Percentiles rank a stretch among this genome's conserved stretches.
Evolutionary conservation across 2,329 filamentous ascomycete genomes (phyloP).

Genomic region (Epichloe brachyelytri): DNA sequence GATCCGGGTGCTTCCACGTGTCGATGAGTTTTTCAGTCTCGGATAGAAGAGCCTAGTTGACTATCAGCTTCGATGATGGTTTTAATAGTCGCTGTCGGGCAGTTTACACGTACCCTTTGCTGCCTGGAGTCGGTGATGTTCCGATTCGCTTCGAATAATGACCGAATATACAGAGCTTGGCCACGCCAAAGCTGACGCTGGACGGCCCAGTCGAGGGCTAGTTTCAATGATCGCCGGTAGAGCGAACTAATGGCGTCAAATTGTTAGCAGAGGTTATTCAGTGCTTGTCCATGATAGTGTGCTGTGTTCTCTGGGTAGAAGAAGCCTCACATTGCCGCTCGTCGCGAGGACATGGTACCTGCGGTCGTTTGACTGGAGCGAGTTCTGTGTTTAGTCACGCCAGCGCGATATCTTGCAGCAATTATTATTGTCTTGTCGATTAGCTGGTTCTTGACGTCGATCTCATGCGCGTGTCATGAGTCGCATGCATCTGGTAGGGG

Average conservation of each 20-base stretch:
- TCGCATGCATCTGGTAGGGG: background rate
- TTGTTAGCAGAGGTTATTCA: background rate
- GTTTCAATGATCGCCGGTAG: slow-evolving; percentile 86
- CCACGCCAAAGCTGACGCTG: slow-evolving; percentile 89
- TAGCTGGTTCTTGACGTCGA: too few species aligned
- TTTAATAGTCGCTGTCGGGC: background rate
- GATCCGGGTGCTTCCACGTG: slow-evolving; percentile 96
- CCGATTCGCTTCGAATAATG: slow-evolving; percentile 87
- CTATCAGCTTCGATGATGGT: background rate
- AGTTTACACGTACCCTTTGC: slow-evolving; percentile 52
- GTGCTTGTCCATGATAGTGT: background rate
- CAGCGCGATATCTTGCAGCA: too few species aligned
- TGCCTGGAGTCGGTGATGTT: slow-evolving; percentile 72
- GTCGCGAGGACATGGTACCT: slow-evolving; percentile 22
- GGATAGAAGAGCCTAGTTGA: slow-evolving; percentile 59
- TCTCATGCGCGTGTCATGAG: background rate
- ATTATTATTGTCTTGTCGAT: too few species aligned
- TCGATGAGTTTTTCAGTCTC: slow-evolving; percentile 82
- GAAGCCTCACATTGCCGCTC: slow-evolving; percentile 35
- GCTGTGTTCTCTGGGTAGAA: background rate
- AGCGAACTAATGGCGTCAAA: slow-evolving; percentile 41
- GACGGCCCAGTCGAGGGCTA: slow-evolving; percentile 89
- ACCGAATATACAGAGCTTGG: slow-evolving; percentile 90
- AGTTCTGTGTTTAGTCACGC: too few species aligned
- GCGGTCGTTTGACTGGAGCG: too few species aligned